Conservation (phyloP, 2,329 filamentous ascomycete genomes). For the Cryphonectria radicalis region DNA sequence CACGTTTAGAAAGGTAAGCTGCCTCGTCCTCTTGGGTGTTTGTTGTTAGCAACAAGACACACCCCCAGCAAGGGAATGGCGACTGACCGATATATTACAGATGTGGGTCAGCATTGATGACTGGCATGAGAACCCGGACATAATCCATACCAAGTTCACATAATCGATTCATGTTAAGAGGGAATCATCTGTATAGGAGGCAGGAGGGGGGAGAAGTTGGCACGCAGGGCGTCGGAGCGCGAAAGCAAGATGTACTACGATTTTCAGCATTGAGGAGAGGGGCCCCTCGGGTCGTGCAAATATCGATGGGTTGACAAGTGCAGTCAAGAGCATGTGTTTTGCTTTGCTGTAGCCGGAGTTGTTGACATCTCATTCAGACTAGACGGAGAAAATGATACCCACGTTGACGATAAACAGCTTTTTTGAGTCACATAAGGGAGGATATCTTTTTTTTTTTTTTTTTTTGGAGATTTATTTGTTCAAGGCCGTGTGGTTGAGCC, state of each 20-base stretch:
- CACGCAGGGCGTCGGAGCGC: conserved; percentile 13
- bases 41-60: not conserved
- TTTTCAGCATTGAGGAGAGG: conserved; percentile 1
- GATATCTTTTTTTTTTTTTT: not conserved
- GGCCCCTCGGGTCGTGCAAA: conserved; percentile 1
- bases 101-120: conserved; percentile 99
- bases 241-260: conserved; percentile 16
- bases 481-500: not conserved
- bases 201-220: not conserved
- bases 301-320: conserved; percentile 21
- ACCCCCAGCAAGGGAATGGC: not conserved
- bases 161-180: conserved; percentile 46
- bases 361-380: conserved; percentile 28
- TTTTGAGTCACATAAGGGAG: not conserved
- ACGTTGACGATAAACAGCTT: conserved; percentile 20
- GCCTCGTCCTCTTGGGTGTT: not conserved
- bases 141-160: conserved; percentile 97
- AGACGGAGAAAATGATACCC: conserved; percentile 31
- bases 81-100: conserved; percentile 50
- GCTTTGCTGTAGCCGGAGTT: conserved; percentile 26
- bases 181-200: not conserved
- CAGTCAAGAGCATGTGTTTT: conserved; percentile 24
- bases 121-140: conserved; percentile 99
- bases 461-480: not conserved
- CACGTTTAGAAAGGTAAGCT: conserved; percentile 92